These are phyloP conservation scores for Candida morakotiae DNA, from an alignment of 805 yeast genomes.

Conservation along the genomic window DNA sequence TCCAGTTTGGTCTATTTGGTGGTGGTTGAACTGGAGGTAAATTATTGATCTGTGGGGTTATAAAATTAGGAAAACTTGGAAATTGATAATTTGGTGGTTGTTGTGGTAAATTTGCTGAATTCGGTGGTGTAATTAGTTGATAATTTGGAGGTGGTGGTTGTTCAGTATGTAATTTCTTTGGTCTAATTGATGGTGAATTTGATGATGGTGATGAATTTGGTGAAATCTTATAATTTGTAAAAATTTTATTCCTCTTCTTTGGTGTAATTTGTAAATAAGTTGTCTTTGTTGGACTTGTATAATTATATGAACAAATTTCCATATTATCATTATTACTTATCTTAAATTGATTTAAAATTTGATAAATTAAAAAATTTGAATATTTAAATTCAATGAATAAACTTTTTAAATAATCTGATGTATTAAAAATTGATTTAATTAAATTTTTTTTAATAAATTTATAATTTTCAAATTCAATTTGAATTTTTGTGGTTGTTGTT, in stretches of 20 bases:
- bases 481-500: conserved; percentile 9
- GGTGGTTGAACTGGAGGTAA: not conserved
- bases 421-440: conserved; percentile 21
- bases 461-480: conserved; percentile 14
- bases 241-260: not conserved
- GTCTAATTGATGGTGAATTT: too few species aligned
- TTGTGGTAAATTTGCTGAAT: not conserved
- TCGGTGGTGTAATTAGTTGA: conserved; percentile 6
- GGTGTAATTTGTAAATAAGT: conserved; percentile 5
- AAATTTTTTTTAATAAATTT: conserved; percentile 22
- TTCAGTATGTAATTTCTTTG: not conserved
- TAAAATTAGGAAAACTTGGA: not conserved
- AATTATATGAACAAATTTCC: conserved; percentile 1
- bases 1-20: not conserved
- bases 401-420: conserved; percentile 24
- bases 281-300: conserved; percentile 5
- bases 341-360: conserved; percentile 12
- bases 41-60: not conserved
- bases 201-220: too few species aligned
- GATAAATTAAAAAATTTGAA: conserved; percentile 24
- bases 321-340: conserved; percentile 7
- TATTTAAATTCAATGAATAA: conserved; percentile 24
- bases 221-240: not conserved
- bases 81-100: not conserved
- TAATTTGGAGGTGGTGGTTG: not conserved